Base-by-base conservation (phyloP, 2,329 filamentous ascomycete species). In the Metarhizium album region DNA sequence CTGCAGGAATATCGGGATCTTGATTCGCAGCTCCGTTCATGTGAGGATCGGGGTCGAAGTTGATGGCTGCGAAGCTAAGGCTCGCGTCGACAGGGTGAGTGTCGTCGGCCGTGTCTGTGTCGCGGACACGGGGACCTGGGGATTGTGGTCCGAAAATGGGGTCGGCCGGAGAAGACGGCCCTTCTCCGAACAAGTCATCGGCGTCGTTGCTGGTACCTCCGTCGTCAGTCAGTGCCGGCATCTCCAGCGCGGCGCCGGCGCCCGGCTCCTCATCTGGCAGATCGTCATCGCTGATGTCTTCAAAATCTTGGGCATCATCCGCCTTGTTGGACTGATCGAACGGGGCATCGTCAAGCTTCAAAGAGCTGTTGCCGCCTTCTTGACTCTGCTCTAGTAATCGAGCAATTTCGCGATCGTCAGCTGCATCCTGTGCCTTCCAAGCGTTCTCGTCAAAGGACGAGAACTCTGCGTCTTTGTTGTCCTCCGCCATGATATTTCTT, bases 201-300 rank as follows among this genome's bases (percentile, higher is more conserved):
- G 73, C 74, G 53, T 80, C 78, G 59, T 82, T 74, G 53, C 75
- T 82, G 2, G 75, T 78, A 46, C 76, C 78, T 43, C 75, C 76
- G 59, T 84, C 80, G 55, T 84, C 80, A 2, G 75, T 79, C 27
- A 80, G 62, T 11, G 71, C 74, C 1, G 77, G 76, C n/a, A 74
- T 63, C 50, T 80, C 74, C 45, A 69, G 64, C 14, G 71, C 74
- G 16, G 64, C 61, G 48, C 63, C 67, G 4, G 63, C 66, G 11
- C 66, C 67, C 27, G 67, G 68, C 50, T 83, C 88, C 55, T 93
- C 88, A 6, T 93, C 88, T 11, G 89, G 86, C 7, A 95, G 76
- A 55, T 96, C 90, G 63, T 94, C 90, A 64, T 97, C 91, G 57
- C 86, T 86, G 55, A 97, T 90, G 62, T 95, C 88, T 63, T 87